Base-by-base conservation (phyloP, 106 monocot genomes). In the Dendrobium huoshanense region DNA sequence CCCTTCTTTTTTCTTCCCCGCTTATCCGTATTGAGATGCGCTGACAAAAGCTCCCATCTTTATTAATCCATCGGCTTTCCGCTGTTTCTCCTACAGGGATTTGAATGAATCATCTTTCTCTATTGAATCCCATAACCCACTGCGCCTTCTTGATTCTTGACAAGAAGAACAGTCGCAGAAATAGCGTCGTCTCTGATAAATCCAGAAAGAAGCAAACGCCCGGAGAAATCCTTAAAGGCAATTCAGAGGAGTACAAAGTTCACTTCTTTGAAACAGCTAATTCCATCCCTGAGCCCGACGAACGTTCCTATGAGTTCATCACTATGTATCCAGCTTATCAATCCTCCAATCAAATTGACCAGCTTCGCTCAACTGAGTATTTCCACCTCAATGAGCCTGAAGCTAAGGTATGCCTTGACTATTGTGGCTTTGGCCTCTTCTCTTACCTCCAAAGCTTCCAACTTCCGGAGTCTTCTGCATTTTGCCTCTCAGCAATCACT, bases 101-200 rank as follows among this genome's bases (percentile, higher is more conserved):
- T 4, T 72, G 19, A 44, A 65, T 64, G 20, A 64, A 64, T 64
- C 18, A 75, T 5, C 18, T 75, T 44, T 94, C 92, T 31, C 86
- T 92, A 80, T 95, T 94, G 97, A 98, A 94, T 80, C 97, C 94
- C 22, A 84, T 98, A 6, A 89, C 97, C 42, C 89, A 94, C 87
- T 98, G 94, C 80, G 92, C 94, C 29, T 82, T 94, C 41, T 67
- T 95, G 19, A 24, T 98, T 75, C 83, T 92, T 70, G 87, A 89
- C 67, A 95, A 81, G 86, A 92, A 78, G 44, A 54, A n/a, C 18
- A 4, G 44, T 29, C 42, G 9, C 5, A 9, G 72, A 54, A 77
- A 79, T 31, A 25, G 2, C 2, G 29, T 9, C 37, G 9, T 13
- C 41, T 20, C 45, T 24, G 73, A 27, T 19, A 27, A 40, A 11